A percentile compares a stretch with the other conserved stretches of the same genome.
Evolutionary conservation across 768 basidiomycete species (phyloP).

Genomic region (Boletus tomentosulus): DNA sequence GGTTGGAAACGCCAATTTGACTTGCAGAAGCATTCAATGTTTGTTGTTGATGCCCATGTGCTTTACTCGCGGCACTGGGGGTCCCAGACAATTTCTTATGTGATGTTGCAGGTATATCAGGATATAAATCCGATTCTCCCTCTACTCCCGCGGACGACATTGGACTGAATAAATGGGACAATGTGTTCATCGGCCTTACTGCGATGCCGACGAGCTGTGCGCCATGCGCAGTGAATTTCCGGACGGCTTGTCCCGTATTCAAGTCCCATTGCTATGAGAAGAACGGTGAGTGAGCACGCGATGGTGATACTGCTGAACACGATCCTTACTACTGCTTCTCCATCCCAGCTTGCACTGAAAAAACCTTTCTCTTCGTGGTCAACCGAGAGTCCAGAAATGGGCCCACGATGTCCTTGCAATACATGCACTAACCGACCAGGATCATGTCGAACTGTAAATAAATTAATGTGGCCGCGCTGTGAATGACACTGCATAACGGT

Average conservation of each 20-base stretch:
- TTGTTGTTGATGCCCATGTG: conserved; percentile 14
- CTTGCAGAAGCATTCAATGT: conserved; percentile 17
- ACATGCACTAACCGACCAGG: conserved; percentile 75
- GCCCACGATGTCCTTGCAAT: conserved; percentile 63
- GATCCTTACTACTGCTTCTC: conserved; percentile 70
- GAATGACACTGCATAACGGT: conserved; percentile 14
- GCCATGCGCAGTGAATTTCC: conserved; percentile 76
- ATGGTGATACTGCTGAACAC: not conserved
- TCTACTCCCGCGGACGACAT: conserved; percentile 22
- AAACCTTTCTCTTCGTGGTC: conserved; percentile 79
- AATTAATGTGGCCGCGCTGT: conserved; percentile 86
- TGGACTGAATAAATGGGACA: conserved; percentile 30
- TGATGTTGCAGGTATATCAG: conserved; percentile 9
- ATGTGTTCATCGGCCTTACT: conserved; percentile 58
- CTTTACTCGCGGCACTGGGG: conserved; percentile 14
- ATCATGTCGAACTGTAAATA: conserved; percentile 90
- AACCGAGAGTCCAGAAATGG: conserved; percentile 82
- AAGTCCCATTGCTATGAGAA: conserved; percentile 90
- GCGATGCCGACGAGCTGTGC: conserved; percentile 82
- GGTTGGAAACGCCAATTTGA: conserved; percentile 24
- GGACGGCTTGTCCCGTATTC: conserved; percentile 77
- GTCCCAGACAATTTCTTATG: conserved; percentile 12
- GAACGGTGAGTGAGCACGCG: conserved; percentile 4
- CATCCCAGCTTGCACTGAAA: conserved; percentile 94
- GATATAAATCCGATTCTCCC: conserved; percentile 17